Evolutionary conservation across 108 stramenopile genomes (phyloP).

Genomic region (Asterionellopsis glacialis): DNA sequence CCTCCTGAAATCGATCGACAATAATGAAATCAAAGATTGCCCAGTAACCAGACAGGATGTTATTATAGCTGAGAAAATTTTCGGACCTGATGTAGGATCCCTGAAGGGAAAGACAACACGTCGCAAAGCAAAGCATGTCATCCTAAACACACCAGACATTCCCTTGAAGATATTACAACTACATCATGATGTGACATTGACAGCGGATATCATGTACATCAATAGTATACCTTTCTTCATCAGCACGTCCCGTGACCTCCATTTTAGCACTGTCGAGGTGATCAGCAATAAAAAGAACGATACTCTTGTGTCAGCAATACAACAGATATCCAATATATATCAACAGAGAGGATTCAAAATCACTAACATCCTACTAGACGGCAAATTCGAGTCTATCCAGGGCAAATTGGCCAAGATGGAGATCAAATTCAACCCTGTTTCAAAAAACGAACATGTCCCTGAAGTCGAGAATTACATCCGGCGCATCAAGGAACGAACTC

Average conservation of each 20-base stretch:
- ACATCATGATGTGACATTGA: conserved; percentile 16
- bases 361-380: conserved; percentile 6
- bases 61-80: conserved; percentile 16
- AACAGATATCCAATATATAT: conserved; percentile 9
- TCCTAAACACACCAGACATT: conserved; percentile 2
- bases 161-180: conserved; percentile 19
- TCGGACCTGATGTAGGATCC: conserved; percentile 19
- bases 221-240: conserved; percentile 37
- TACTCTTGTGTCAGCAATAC: neutral
- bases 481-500: conserved; percentile 23
- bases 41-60: conserved; percentile 25
- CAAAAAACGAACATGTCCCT: conserved; percentile 20
- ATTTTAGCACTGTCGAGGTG: conserved; percentile 17
- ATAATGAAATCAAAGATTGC: conserved; percentile 27
- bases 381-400: conserved; percentile 6
- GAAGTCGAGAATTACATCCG: conserved; percentile 26
- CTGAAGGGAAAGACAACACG: conserved; percentile 8
- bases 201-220: conserved; percentile 35
- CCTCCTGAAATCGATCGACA: conserved; percentile 13
- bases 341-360: conserved; percentile 3
- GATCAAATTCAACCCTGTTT: conserved; percentile 16
- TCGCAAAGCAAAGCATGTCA: conserved; percentile 10
- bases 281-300: neutral
- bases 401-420: neutral
- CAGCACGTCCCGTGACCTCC: conserved; percentile 20